These are phyloP conservation scores for Panicum hallii DNA, from an alignment of 202 grass and related monocot genomes.

Conservation along the genomic window DNA sequence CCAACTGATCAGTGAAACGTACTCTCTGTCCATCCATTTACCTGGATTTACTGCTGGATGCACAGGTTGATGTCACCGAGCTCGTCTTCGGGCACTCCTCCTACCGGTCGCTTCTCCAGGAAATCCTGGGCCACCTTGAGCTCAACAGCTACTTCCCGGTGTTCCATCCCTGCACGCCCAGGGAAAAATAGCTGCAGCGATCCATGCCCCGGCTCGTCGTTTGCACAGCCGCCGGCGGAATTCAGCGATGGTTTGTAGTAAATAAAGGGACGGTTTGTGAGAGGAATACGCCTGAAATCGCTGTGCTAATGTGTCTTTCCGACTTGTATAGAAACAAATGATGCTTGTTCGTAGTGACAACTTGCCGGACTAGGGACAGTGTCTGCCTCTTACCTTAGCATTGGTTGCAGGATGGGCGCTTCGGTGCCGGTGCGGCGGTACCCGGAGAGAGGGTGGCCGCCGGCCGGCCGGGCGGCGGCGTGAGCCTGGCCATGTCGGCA, in stretches of 20 bases:
- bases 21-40: not conserved
- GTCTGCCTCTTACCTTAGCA: not conserved
- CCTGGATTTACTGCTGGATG: not conserved
- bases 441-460: too few relatives aligned
- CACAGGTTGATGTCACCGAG: conserved; percentile 84
- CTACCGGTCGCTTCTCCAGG: conserved; percentile 56
- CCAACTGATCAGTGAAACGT: not conserved
- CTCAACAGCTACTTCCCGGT: conserved; percentile 79
- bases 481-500: not conserved
- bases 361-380: not conserved
- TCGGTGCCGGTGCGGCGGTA: not conserved
- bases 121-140: conserved; percentile 81
- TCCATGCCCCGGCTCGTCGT: not conserved
- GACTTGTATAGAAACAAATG: not conserved
- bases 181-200: conserved; percentile 7
- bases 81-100: conserved; percentile 81
- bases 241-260: not conserved
- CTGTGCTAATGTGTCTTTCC: not conserved
- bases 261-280: conserved; percentile 24
- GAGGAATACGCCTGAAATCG: not conserved
- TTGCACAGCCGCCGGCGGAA: not conserved
- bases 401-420: not conserved
- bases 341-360: not conserved
- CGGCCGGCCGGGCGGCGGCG: not conserved
- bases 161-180: conserved; percentile 51